phyloP scores from a whole-genome alignment of 345 rosid species.

The Camelina neglecta region DNA sequence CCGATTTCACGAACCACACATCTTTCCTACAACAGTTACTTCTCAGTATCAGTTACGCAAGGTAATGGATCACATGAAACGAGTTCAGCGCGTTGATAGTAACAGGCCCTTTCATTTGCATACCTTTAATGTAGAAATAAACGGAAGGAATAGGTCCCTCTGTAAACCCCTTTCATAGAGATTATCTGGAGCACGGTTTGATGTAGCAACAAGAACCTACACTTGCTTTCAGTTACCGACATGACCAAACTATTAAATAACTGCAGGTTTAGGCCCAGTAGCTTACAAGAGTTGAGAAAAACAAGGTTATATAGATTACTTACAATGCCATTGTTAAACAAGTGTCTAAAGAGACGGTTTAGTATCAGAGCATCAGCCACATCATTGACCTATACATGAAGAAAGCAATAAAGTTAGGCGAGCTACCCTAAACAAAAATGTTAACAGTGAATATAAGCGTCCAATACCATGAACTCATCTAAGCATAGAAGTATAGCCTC shows the following conservation, averaged over 20 bases:
- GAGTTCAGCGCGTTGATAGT: neutral
- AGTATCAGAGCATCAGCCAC: slow-evolving; percentile 98
- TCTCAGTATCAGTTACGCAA: slow-evolving; percentile 16
- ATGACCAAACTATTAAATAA: slow-evolving; percentile 30
- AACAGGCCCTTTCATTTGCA: slow-evolving; percentile 6
- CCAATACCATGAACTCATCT: slow-evolving; percentile 93
- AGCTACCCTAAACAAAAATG: neutral
- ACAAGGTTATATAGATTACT: slow-evolving; percentile 45
- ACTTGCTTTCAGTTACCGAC: slow-evolving; percentile 44
- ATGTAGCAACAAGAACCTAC: slow-evolving; percentile 90
- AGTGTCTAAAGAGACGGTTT: slow-evolving; percentile 85
- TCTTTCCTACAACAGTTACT: slow-evolving; percentile 68
- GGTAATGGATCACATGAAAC: slow-evolving; percentile 12
- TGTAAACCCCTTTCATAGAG: slow-evolving; percentile 94
- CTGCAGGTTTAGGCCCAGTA: slow-evolving; percentile 14
- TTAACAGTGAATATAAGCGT: neutral
- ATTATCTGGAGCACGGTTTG: slow-evolving; percentile 97
- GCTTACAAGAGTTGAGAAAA: slow-evolving; percentile 20
- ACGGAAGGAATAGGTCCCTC: slow-evolving; percentile 94
- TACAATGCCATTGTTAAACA: slow-evolving; percentile 86
- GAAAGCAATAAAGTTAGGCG: slow-evolving; percentile 25
- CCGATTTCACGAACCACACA: slow-evolving; percentile 91
- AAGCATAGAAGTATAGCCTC: slow-evolving; percentile 84
- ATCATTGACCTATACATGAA: slow-evolving; percentile 72
- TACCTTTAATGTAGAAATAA: slow-evolving; percentile 84